phyloP scores from a whole-genome alignment of 805 yeast species.

The Jamesozyma piceae region DNA sequence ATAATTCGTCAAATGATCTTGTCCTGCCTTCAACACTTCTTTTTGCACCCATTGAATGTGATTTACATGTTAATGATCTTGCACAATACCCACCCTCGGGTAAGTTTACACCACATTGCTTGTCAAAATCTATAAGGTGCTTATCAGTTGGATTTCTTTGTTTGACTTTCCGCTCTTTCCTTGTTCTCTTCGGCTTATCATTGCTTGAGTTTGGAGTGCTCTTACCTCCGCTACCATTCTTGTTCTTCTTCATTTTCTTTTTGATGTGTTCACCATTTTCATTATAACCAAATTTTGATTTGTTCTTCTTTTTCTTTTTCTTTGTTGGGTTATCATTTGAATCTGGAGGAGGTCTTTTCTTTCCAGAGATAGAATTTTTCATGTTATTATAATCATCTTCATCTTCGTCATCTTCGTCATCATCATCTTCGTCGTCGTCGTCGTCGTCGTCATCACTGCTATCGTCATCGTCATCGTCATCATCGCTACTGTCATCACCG shows the following conservation, averaged over 20 bases:
- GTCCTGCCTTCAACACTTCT: slow-evolving; percentile 91
- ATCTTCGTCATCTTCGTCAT: too few species aligned
- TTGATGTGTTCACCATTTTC: too few species aligned
- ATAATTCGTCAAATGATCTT: slow-evolving; percentile 79
- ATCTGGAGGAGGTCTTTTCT: slow-evolving; percentile 9
- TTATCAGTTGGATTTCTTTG: slow-evolving; percentile 62
- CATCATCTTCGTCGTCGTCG: too few species aligned
- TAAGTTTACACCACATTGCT: slow-evolving; percentile 91
- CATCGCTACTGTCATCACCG: slow-evolving; percentile 6
- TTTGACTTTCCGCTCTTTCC: slow-evolving; percentile 35
- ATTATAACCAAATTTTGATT: too few species aligned
- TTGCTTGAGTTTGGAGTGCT: slow-evolving; percentile 7
- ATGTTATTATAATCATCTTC: too few species aligned
- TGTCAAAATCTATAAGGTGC: slow-evolving; percentile 69
- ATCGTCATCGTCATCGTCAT: slow-evolving; percentile 1
- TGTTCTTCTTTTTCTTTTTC: not conserved
- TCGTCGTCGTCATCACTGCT: not conserved
- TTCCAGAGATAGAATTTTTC: slow-evolving; percentile 1
- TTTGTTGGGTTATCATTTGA: not conserved
- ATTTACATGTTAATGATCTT: slow-evolving; percentile 89
- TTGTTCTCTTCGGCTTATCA: slow-evolving; percentile 17
- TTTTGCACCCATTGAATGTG: slow-evolving; percentile 97
- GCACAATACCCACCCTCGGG: slow-evolving; percentile 96
- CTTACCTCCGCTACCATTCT: not conserved
- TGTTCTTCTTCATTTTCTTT: too few species aligned